phyloP scores from a whole-genome alignment of 208 protist genomes.

The Phytomonas sp. region DNA sequence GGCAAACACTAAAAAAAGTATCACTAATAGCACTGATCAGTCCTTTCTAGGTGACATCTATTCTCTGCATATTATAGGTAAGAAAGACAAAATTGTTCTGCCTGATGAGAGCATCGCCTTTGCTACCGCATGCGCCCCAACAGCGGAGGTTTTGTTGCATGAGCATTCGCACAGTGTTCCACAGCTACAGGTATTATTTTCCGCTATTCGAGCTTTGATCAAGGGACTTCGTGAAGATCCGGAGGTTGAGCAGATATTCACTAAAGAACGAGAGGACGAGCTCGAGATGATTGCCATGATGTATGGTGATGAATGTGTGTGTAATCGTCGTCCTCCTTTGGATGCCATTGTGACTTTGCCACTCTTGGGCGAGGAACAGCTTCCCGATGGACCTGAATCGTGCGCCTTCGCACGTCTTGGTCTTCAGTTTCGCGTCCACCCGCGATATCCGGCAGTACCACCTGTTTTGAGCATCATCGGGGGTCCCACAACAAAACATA shows the following conservation, averaged over 20 bases:
- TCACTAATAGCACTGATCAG: background rate
- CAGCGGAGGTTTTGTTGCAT: constrained; percentile 47
- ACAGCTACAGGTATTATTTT: constrained; percentile 33
- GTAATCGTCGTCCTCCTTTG: constrained; percentile 6
- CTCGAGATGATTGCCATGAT: constrained; percentile 67
- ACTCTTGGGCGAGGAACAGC: constrained; percentile 13
- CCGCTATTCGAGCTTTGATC: constrained; percentile 17
- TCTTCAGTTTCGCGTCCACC: constrained; percentile 36
- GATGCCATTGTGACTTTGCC: constrained; percentile 17
- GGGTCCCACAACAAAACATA: constrained; percentile 37
- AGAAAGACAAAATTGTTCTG: constrained; percentile 59
- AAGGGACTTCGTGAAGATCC: background rate
- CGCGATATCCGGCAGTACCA: constrained; percentile 39
- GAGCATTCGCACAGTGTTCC: constrained; percentile 83
- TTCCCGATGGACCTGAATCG: background rate
- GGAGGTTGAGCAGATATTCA: background rate
- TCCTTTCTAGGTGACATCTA: constrained; percentile 36
- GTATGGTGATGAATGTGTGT: constrained; percentile 54
- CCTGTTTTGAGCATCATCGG: constrained; percentile 36
- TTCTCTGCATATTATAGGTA: constrained; percentile 75
- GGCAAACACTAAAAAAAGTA: background rate
- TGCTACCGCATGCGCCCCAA: constrained; percentile 36
- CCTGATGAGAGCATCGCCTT: constrained; percentile 52
- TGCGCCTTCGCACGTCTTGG: constrained; percentile 39
- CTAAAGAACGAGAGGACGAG: constrained; percentile 40